These are phyloP conservation scores for Cavenderia fasciculata DNA, from an alignment of 78 protist genomes.

Conservation along the genomic window DNA sequence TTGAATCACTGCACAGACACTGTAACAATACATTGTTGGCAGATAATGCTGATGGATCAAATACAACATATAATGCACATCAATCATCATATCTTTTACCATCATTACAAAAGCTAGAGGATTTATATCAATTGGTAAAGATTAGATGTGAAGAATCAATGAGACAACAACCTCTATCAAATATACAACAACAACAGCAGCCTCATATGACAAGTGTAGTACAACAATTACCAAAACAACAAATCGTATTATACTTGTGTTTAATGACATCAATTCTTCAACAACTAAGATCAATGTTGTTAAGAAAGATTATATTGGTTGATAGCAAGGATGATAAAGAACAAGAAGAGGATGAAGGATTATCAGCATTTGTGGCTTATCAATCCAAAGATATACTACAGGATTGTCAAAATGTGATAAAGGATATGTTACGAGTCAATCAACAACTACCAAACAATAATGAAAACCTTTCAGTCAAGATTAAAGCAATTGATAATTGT, in stretches of 20 bases:
- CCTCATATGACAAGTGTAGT: too few species aligned
- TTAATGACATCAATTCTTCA: background rate
- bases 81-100: constrained; percentile 43
- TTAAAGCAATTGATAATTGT: constrained; percentile 29
- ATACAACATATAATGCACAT: background rate
- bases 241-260: background rate
- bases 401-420: constrained; percentile 9
- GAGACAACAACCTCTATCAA: constrained; percentile 34
- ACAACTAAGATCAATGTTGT: background rate
- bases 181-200: constrained; percentile 23
- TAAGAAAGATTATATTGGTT: background rate
- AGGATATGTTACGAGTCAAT: constrained; percentile 39
- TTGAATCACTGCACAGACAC: constrained; percentile 4
- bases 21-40: background rate
- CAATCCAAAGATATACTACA: constrained; percentile 8
- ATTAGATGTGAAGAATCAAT: constrained; percentile 24
- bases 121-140: constrained; percentile 39
- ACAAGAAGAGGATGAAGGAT: constrained; percentile 55
- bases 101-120: constrained; percentile 51
- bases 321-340: background rate
- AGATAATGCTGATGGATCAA: background rate
- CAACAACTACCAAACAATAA: background rate
- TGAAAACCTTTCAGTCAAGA: background rate
- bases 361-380: background rate
- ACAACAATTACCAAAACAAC: too few species aligned